Base-by-base conservation (phyloP, 805 yeast species). In the Kuraishia borneana region DNA sequence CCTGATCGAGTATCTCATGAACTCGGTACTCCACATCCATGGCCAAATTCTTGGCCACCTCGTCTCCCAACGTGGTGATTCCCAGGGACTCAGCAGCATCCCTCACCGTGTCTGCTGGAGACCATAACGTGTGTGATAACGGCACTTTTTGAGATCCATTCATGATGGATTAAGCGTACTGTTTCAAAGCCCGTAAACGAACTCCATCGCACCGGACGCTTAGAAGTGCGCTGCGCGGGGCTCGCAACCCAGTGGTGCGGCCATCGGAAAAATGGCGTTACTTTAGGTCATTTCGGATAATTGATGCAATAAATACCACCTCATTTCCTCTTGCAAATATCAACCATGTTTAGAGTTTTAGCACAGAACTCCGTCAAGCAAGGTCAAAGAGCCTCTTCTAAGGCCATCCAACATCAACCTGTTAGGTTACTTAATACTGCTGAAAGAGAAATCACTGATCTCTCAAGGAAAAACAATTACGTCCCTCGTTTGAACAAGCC, bases 1-100 rank as follows among this genome's bases (percentile, higher is more conserved):
- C 97, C 43, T 92, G 95, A 54, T 92, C 98, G 39, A 94, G 63
- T 26, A 92, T 83, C 58, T 92, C 97, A 54, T 89, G 89, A 43
- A 92, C 83, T 41, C 98, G 72, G 54, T 94, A 92, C 60, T 92
- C 99, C n/a, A 92, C 94, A 53, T 92, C 99, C 98, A 92, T 92
- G 5, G 99, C 97, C 40, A 92, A 62, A 41, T 92, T 84, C 50
- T 85, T 83, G 32, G 96, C 82, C 2, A 89, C 95, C 39, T 94
- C 98, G 35, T 89, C 97, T 21, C 84, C 83, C 32, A 92, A 62
- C 37, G 63, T 74, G 3, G 67, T 56, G 25, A 92, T 67, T 2
- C 98, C 98, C 8, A 92, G 63, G 2, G 85, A 72, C 51, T 92
- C 98, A 0, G 96, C 95, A 12, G 84, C 95, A 62, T 92, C 98